A percentile compares a stretch with the other conserved stretches of the same genome.
Evolutionary conservation across 1,284 basidiomycete genomes (phyloP).

Genomic region (Papiliotrema fonsecae): DNA sequence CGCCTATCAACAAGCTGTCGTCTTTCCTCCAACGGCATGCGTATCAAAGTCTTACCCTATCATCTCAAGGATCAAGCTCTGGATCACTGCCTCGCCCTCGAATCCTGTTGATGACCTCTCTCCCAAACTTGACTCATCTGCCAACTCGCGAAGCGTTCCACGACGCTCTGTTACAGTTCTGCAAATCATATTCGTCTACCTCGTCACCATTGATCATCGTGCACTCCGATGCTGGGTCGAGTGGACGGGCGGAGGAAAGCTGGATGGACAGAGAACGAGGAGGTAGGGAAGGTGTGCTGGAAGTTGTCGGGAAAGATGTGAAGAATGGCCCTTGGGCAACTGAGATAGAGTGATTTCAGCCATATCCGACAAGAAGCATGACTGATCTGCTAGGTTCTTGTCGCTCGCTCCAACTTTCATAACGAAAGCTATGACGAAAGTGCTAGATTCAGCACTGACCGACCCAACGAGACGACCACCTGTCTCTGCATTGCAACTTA

Average conservation of each 20-base stretch:
- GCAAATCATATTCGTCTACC: constrained; percentile 45
- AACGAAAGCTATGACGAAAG: constrained; percentile 65
- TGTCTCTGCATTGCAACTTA: constrained; percentile 63
- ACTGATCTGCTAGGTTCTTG: constrained; percentile 85
- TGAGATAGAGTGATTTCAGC: constrained; percentile 61
- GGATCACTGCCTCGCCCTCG: constrained; percentile 17
- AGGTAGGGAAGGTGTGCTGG: constrained; percentile 53
- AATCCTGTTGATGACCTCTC: constrained; percentile 80
- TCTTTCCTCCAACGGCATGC: constrained; percentile 68
- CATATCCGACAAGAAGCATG: too few species aligned
- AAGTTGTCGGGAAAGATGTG: constrained; percentile 53
- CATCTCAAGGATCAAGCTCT: constrained; percentile 59
- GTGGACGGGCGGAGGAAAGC: constrained; percentile 58
- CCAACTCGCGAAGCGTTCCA: constrained; percentile 74
- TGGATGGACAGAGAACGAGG: constrained; percentile 49
- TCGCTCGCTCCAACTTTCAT: constrained; percentile 83
- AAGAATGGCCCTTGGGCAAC: constrained; percentile 66
- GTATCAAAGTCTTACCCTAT: too few species aligned
- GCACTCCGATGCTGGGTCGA: constrained; percentile 72
- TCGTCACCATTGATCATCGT: constrained; percentile 73
- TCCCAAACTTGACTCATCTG: constrained; percentile 80
- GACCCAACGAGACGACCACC: constrained; percentile 49
- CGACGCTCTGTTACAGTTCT: constrained; percentile 59
- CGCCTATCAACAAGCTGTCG: constrained; percentile 66
- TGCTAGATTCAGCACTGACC: constrained; percentile 56